phyloP scores from a whole-genome alignment of 345 rosid genomes.

The Clausena lansium region DNA sequence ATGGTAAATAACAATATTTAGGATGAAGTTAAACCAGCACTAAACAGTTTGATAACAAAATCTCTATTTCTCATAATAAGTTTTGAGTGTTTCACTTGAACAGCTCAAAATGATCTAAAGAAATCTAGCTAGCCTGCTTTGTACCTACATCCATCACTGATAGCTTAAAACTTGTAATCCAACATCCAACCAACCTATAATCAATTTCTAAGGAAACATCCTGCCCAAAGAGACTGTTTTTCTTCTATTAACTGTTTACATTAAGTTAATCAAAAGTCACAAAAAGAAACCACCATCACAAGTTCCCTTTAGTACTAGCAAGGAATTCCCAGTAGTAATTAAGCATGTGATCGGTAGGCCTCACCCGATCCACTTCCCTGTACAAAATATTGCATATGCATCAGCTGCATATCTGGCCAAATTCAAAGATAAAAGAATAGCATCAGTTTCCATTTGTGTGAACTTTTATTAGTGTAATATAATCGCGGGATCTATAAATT shows the following conservation, averaged over 20 bases:
- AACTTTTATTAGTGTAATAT: background rate
- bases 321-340: conserved; percentile 72
- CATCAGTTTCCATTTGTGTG: background rate
- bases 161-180: background rate
- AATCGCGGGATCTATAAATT: background rate
- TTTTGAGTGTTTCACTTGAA: background rate
- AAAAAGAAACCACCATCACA: background rate
- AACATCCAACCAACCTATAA: background rate
- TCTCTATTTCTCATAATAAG: background rate
- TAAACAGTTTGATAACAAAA: background rate
- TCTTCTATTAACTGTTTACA: background rate
- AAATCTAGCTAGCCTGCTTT: background rate
- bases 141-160: too few relatives aligned
- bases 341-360: conserved; percentile 68
- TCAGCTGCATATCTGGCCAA: conserved; percentile 77
- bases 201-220: background rate
- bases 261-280: background rate
- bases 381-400: conserved; percentile 87
- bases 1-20: background rate
- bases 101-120: background rate
- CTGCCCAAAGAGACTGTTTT: background rate
- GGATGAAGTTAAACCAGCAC: background rate
- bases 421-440: background rate
- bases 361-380: conserved; percentile 69
- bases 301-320: background rate